Base-by-base conservation (phyloP, 2,329 filamentous ascomycete species). In the Penicillium expansum region DNA sequence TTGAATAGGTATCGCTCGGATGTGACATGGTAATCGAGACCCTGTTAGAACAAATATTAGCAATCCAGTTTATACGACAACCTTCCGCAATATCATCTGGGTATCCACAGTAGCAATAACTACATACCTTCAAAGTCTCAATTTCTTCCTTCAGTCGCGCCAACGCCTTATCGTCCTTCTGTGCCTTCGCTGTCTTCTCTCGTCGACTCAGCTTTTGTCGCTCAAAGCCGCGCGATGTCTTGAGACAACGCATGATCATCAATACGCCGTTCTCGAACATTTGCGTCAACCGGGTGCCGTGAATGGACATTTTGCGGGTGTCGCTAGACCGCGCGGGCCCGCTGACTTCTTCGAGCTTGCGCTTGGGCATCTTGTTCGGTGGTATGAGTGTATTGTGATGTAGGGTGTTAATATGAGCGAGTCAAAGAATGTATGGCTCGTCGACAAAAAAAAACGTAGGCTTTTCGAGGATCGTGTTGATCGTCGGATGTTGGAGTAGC, bases 191-290 rank as follows among this genome's bases (percentile, higher is more conserved):
- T 2, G 76, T 77, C 68, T 87, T 87, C 63, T 81, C 79, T 55
- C 85, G 75, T 14, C 84, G 77, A 22, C 83, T 81, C 56, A 86
- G 75, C 68, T 87, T 87, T 70, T 87, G 85, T 48, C 84, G 76
- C 70, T 88, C 85, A 62, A 87, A 85, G 11, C 82, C 81, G 42
- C 82, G 82, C 35, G 82, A 83, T 10, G 81, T 75, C 66, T 85
- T 86, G 42, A 87, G 77, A 1, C 82, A 82, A 27, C 77, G 72
- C 20, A 76, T 74, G 5, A 87, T 74, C 20, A 77, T 67, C 55
- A 80, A 79, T 42, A 79, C 77, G 27, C 79, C 80, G 45, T 80
- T 76, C 32, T 80, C 74, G 56, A 86, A 76, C 60, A 80, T 78
- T 52, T 77, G 69, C 37, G 75, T 72, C 4, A 82, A 67, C 16